Base-by-base conservation (phyloP, 1,284 basidiomycete species). In the Ustilago curta region DNA sequence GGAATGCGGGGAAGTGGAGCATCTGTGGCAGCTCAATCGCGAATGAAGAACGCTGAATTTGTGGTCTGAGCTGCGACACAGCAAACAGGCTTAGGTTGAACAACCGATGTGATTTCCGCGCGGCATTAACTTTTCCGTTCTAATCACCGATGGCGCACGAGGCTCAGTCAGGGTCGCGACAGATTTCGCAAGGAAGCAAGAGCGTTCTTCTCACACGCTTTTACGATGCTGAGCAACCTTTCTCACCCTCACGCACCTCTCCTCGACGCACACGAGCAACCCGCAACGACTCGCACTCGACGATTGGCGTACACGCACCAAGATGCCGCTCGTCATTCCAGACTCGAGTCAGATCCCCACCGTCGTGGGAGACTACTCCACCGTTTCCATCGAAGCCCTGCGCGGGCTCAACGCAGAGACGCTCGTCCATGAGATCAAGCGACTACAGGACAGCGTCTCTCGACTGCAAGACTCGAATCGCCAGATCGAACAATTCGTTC, bases 401-500 rank as follows among this genome's bases (percentile, higher is more conserved):
- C 65, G 65, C 3, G 65, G 61, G 18, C 69, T 72, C 48, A 72
- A 60, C 21, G 45, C 73, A 16, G 69, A 69, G 14, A 76, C 73
- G 1, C 54, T 76, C 16, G 52, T 66, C 37, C 62, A 69, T 43
- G 73, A 76, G 44, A 76, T 72, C 73, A 61, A 63, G 50, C 54
- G 69, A 18, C 56, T 76, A 1, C 73, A 69, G 32, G 57, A 69
- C 32, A 76, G 69, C 45, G 62, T 72, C 29, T 21, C 37, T 18
- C 55, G 66, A 3, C 65, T 76, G 2, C 35, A 60, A 31, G 59
- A 66, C 40, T 76, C 69, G 6, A 72, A 76, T 31, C 55, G 55
- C 8, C 69, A 76, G 39, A 76, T 76, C 14, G 53, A 71, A 40
- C 61, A 72, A 23, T 69, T 76, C 21, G 65, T 73, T 8, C 58